A percentile compares a stretch with the other conserved stretches of the same genome.
phyloP scores from a whole-genome alignment of 352 stramenopile genomes.

The Phytophthora pistaciae region DNA sequence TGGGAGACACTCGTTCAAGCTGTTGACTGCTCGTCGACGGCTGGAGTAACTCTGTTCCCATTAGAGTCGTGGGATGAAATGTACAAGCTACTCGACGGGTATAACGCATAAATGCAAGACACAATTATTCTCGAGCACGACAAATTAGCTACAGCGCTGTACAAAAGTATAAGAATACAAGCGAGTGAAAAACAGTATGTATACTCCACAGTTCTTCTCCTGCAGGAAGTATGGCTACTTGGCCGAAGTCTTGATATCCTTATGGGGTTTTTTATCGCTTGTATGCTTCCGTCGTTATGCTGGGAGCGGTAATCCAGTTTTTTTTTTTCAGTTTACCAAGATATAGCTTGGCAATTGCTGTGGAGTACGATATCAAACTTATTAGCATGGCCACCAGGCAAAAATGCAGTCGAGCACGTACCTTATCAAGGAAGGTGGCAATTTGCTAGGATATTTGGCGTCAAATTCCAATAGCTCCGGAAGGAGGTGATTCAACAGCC shows the following conservation, averaged over 20 bases:
- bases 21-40: neutral
- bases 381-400: neutral
- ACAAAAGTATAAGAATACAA: neutral
- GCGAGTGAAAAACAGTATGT: neutral
- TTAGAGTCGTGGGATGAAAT: neutral
- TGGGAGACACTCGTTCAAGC: neutral
- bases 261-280: neutral
- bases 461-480: constrained; percentile 7
- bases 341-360: constrained; percentile 9
- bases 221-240: neutral
- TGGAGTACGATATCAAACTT: neutral
- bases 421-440: constrained; percentile 17
- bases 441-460: constrained; percentile 7
- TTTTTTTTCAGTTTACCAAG: neutral
- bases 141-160: too few relatives aligned
- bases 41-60: neutral
- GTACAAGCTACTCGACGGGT: too few relatives aligned
- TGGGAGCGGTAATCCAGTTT: neutral
- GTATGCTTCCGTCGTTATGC: neutral
- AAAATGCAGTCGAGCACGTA: constrained; percentile 6
- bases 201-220: neutral
- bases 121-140: too few relatives aligned
- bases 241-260: too few relatives aligned
- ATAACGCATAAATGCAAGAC: too few relatives aligned
- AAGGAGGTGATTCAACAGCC: neutral